Conservation (phyloP, 345 rosid species). For the Linum trigynum region DNA sequence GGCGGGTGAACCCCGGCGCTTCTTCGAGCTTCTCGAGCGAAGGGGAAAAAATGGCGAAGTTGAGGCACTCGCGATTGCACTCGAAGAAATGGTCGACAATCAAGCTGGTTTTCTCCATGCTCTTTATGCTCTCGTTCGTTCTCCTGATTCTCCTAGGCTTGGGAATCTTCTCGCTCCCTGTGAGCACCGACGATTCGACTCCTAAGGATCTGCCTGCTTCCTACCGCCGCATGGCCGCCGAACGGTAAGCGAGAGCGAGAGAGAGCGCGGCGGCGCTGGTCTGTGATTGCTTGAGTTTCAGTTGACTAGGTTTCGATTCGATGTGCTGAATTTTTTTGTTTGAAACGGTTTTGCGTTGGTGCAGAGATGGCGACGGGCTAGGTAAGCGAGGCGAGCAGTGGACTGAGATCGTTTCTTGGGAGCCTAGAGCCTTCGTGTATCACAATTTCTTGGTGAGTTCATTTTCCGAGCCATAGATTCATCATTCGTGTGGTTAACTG, state of each 20-base stretch:
- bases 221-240: slow-evolving; percentile 41
- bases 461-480: background rate
- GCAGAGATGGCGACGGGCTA: slow-evolving; percentile 40
- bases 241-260: slow-evolving; percentile 32
- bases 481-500: background rate
- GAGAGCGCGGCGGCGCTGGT: background rate
- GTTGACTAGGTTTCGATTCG: background rate
- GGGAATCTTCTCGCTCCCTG: slow-evolving; percentile 61
- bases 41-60: slow-evolving; percentile 42
- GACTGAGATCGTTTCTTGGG: slow-evolving; percentile 89
- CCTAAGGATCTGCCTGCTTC: slow-evolving; percentile 38
- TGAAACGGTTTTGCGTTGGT: slow-evolving; percentile 10
- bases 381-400: slow-evolving; percentile 67
- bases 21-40: background rate
- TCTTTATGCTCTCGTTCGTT: slow-evolving; percentile 54
- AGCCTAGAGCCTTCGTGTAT: slow-evolving; percentile 77
- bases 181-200: slow-evolving; percentile 37
- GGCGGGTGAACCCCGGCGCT: background rate
- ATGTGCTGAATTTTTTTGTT: background rate
- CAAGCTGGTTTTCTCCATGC: slow-evolving; percentile 45
- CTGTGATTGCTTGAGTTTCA: background rate
- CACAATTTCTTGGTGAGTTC: slow-evolving; percentile 73
- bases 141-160: slow-evolving; percentile 61
- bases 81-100: slow-evolving; percentile 52
- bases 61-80: slow-evolving; percentile 52